phyloP scores from a whole-genome alignment of 495 filamentous ascomycete species.

The Bryoglossum gracile region DNA sequence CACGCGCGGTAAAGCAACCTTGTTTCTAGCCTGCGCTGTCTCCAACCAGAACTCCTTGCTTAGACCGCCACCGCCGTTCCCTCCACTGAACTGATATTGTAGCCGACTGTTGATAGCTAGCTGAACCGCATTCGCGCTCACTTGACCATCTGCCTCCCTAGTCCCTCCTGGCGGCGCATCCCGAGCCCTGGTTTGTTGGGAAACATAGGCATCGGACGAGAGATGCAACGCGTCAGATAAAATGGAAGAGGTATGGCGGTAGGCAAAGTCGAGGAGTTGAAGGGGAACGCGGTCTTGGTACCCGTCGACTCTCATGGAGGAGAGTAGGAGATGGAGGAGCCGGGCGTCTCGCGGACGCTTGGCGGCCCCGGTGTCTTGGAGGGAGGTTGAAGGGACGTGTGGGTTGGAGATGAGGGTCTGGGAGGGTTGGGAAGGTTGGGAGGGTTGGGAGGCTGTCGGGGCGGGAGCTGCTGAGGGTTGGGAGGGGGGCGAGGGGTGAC shows the following conservation, averaged over 20 bases:
- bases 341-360: conserved; percentile 86
- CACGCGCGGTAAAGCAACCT: conserved; percentile 68
- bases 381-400: conserved; percentile 38
- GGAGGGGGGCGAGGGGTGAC: conserved; percentile 18
- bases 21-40: conserved; percentile 74
- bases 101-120: conserved; percentile 43
- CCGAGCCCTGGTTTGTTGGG: conserved; percentile 42
- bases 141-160: conserved; percentile 37
- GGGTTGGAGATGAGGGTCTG: conserved; percentile 33
- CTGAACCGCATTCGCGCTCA: conserved; percentile 40
- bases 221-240: conserved; percentile 61
- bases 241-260: conserved; percentile 65
- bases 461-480: conserved; percentile 6
- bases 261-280: conserved; percentile 93
- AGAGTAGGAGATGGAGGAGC: conserved; percentile 84
- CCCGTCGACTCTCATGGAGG: conserved; percentile 74
- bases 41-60: conserved; percentile 86
- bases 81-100: conserved; percentile 45
- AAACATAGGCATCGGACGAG: conserved; percentile 53
- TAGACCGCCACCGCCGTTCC: conserved; percentile 41
- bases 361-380: conserved; percentile 52
- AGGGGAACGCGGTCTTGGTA: conserved; percentile 94
- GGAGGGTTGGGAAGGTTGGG: conserved; percentile 15
- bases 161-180: conserved; percentile 39
- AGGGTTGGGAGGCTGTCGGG: conserved; percentile 11